phyloP scores from a whole-genome alignment of 2,329 filamentous ascomycete species.

The Coccinonectria pachysandricola region DNA sequence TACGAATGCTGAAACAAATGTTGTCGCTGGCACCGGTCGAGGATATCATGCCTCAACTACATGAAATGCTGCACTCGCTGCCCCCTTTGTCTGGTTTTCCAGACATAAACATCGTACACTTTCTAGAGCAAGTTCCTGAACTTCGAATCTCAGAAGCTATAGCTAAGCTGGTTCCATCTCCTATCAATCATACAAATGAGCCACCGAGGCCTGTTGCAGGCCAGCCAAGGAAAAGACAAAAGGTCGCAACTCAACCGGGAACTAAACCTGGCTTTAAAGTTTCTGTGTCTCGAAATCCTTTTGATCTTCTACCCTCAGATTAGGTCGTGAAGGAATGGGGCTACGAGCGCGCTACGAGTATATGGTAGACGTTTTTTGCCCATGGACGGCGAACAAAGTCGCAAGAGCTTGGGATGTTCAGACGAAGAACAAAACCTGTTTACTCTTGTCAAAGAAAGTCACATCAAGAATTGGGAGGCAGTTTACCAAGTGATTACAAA shows the following conservation, averaged over 20 bases:
- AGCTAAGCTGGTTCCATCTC: conserved; percentile 10
- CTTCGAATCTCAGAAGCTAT: conserved; percentile 6
- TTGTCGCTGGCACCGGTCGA: conserved; percentile 10
- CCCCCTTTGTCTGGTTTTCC: conserved; percentile 19
- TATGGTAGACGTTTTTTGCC: too few species aligned
- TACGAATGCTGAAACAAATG: conserved; percentile 38
- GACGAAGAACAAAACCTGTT: too few species aligned
- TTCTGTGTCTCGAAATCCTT: conserved; percentile 11
- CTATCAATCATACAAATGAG: background rate
- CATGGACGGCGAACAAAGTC: too few species aligned
- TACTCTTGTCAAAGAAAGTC: too few species aligned
- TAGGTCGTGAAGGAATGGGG: too few species aligned
- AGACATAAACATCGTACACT: too few species aligned
- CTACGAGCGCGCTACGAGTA: too few species aligned
- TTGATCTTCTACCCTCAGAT: conserved; percentile 14
- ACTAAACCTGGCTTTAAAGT: conserved; percentile 2
- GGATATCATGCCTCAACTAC: conserved; percentile 8
- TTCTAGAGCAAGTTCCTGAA: conserved; percentile 5
- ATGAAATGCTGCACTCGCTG: conserved; percentile 12
- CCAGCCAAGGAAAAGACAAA: conserved; percentile 3
- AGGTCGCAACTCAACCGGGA: too few species aligned
- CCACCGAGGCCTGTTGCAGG: too few species aligned
- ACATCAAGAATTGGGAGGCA: too few species aligned
- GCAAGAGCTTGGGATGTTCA: too few species aligned
- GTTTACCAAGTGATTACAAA: too few species aligned